A percentile compares a stretch with the other conserved stretches of the same genome.
These are phyloP conservation scores for Entonaema liquescens DNA, from an alignment of 495 filamentous ascomycete species.

Conservation along the genomic window DNA sequence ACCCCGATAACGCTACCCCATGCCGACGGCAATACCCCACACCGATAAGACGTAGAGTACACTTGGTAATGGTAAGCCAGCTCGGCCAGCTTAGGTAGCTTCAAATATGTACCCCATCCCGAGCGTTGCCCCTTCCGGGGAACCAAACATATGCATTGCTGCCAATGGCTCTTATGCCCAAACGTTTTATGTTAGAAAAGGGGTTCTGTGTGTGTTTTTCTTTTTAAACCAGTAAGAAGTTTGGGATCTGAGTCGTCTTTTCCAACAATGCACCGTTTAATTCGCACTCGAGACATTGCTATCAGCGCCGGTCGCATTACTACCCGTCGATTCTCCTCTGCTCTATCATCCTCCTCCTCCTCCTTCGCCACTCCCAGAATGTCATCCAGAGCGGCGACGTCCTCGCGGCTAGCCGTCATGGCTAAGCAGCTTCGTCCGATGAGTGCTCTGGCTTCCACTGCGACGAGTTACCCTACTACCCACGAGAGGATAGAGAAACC, in stretches of 20 bases:
- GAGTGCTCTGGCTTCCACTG: constrained; percentile 65
- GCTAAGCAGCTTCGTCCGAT: constrained; percentile 64
- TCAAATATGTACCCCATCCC: constrained; percentile 3
- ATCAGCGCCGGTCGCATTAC: constrained; percentile 43
- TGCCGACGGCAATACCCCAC: constrained; percentile 15
- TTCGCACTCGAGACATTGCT: constrained; percentile 47
- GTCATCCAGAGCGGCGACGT: constrained; percentile 45
- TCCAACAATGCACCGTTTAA: constrained; percentile 53
- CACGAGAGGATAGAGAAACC: constrained; percentile 81
- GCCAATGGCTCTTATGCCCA: neutral
- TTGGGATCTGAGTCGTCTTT: neutral
- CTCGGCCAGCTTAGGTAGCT: too few species aligned
- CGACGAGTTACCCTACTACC: constrained; percentile 77
- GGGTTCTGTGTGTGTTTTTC: neutral
- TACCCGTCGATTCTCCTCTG: constrained; percentile 17
- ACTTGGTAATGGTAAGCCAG: too few species aligned
- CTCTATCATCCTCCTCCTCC: constrained; percentile 29
- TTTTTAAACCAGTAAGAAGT: neutral
- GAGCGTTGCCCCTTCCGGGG: neutral
- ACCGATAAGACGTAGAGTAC: neutral
- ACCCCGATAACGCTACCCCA: constrained; percentile 32
- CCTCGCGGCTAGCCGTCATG: constrained; percentile 66
- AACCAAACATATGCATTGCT: constrained; percentile 7
- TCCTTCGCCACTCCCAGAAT: constrained; percentile 40
- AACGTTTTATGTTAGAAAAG: neutral